phyloP scores from a whole-genome alignment of 345 rosid genomes.

The Cardiospermum halicacabum region DNA sequence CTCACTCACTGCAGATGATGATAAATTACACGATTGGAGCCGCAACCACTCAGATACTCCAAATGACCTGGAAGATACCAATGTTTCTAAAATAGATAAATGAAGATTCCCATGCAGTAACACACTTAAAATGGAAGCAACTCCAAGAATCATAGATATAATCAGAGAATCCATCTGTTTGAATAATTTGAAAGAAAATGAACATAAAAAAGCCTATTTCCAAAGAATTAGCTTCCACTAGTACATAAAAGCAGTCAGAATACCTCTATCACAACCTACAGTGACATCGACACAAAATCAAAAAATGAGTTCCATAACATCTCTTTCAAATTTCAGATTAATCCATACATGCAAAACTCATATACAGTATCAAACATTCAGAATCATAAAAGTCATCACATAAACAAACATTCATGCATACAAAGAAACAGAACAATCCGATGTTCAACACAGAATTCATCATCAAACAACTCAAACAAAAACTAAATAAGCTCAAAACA shows the following conservation, averaged over 20 bases:
- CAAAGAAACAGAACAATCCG: background rate
- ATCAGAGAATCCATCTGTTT: background rate
- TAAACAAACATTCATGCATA: background rate
- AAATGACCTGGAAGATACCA: constrained; percentile 44
- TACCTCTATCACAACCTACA: background rate
- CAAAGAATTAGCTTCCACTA: background rate
- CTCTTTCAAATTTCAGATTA: background rate
- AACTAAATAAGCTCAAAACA: constrained; percentile 3
- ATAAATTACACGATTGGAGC: constrained; percentile 33
- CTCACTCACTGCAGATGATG: constrained; percentile 20
- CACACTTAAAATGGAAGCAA: background rate
- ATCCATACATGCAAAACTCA: background rate
- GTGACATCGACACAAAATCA: constrained; percentile 2
- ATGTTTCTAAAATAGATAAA: constrained; percentile 5
- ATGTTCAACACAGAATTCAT: background rate
- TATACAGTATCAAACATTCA: too few species aligned
- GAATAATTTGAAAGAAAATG: background rate
- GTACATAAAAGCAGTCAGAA: background rate
- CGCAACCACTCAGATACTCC: constrained; percentile 43
- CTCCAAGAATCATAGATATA: background rate
- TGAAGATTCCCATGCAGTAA: constrained; percentile 3
- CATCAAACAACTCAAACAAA: too few species aligned
- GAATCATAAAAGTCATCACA: background rate
- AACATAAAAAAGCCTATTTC: background rate
- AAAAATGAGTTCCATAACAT: background rate